phyloP scores from a whole-genome alignment of 352 stramenopile genomes.

The Globisporangium cylindrosporum region DNA sequence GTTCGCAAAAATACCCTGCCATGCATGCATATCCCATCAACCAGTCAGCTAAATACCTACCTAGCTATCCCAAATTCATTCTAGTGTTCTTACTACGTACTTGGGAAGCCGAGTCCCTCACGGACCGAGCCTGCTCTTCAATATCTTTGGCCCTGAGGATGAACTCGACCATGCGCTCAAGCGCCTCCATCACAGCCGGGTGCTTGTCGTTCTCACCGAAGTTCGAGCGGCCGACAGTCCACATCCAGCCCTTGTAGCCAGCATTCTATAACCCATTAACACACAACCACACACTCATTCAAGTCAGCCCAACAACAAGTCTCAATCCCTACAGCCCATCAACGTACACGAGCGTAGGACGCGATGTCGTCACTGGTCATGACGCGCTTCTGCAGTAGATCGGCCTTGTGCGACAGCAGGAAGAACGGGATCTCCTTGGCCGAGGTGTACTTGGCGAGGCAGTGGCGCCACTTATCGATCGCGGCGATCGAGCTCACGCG shows the following conservation, averaged over 20 bases:
- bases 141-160: conserved; percentile 39
- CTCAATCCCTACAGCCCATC: neutral
- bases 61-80: neutral
- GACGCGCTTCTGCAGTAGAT: conserved; percentile 81
- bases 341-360: conserved; percentile 56
- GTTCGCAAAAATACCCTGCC: conserved; percentile 45
- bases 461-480: conserved; percentile 81
- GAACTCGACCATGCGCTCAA: conserved; percentile 75
- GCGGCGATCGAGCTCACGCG: conserved; percentile 83
- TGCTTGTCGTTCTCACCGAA: conserved; percentile 85
- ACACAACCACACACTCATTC: conserved; percentile 3
- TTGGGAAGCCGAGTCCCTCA: conserved; percentile 24
- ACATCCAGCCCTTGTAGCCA: conserved; percentile 83
- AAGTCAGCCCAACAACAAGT: neutral
- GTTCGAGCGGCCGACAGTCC: conserved; percentile 70
- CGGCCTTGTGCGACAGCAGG: conserved; percentile 79
- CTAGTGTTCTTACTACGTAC: conserved; percentile 13
- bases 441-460: conserved; percentile 67
- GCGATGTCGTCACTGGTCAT: conserved; percentile 87
- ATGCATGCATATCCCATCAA: neutral
- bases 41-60: neutral
- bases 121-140: conserved; percentile 28
- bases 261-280: conserved; percentile 28
- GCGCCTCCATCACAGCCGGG: conserved; percentile 62
- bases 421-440: conserved; percentile 78